Conservation (phyloP, 805 yeast species). For the Candida wancherniae region DNA sequence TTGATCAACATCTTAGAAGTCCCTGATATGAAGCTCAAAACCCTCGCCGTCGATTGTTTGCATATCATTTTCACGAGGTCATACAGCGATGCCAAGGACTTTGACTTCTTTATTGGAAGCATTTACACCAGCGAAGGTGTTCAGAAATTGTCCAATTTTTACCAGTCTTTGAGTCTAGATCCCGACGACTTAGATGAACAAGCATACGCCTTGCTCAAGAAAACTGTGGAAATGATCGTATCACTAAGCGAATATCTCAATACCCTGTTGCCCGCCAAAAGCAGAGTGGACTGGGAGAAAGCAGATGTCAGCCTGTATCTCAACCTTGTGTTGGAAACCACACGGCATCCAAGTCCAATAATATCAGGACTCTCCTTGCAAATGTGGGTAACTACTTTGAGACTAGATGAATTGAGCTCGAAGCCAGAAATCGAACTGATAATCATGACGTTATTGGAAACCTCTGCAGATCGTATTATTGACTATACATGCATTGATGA, state of each 20-base stretch:
- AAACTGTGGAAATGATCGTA: constrained; percentile 90
- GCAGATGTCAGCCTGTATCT: constrained; percentile 68
- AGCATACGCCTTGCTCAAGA: constrained; percentile 76
- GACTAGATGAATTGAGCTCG: constrained; percentile 71
- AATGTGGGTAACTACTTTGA: constrained; percentile 87
- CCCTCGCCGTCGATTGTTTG: constrained; percentile 84
- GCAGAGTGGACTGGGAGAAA: constrained; percentile 44
- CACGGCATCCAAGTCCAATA: constrained; percentile 80
- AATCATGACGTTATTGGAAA: constrained; percentile 65
- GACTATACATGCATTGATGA: constrained; percentile 68
- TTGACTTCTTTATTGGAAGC: constrained; percentile 70
- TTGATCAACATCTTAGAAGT: constrained; percentile 56
- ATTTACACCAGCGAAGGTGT: constrained; percentile 77
- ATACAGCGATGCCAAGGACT: constrained; percentile 62
- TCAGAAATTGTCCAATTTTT: constrained; percentile 59
- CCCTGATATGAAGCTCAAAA: constrained; percentile 62
- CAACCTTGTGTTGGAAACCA: constrained; percentile 70
- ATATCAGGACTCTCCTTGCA: constrained; percentile 86
- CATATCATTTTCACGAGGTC: constrained; percentile 83
- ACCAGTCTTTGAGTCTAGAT: constrained; percentile 52
- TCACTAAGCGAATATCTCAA: constrained; percentile 76
- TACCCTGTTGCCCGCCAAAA: constrained; percentile 33
- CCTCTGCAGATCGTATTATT: constrained; percentile 72
- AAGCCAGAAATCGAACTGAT: constrained; percentile 50
- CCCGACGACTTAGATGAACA: constrained; percentile 75